Evolutionary conservation across 1,284 basidiomycete genomes (phyloP), one percentile per base, ranked within the genome.

Genomic region (Cryptococcus wingfieldii): DNA sequence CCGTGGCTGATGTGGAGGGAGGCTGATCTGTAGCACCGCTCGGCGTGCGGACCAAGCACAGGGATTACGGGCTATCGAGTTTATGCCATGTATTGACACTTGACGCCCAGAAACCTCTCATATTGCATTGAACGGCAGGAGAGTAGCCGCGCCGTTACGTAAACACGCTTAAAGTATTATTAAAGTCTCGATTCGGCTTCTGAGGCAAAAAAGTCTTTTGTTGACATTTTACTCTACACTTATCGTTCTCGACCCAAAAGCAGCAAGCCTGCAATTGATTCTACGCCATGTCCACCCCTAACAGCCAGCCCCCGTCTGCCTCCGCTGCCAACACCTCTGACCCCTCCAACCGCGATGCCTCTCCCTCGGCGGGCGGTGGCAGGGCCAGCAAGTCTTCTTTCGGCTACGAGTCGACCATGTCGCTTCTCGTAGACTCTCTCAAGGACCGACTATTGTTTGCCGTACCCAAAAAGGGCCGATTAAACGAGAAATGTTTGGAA

Each of bases 381-480:
- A 42, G 54, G 50, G 54, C 62, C 5, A 50, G 54, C 38, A 57
- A 55, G 43, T 61, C 62, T 16, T 54, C 56, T 7, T 78, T 78
- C 52, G 77, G 75, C 8, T 68, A 67, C 46, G 74, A 76, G 53
- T 69, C 66, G 14, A 67, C 71, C 34, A 79, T 79, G 77, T 76
- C 78, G 48, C 64, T 81, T n/a, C 68, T 81, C 25, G 75, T 78
- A 43, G 83, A 83, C 53, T 80, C 80, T 43, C 78, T 87, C 52
- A 78, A 83, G 56, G 86, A 85, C 47, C 84, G 94, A 48, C 72
- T 97, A 56, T 80, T 98, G 37, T 95, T 98, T 69, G 95, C 95
- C 6, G 90, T 98, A 66, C 95, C 95, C 1, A 98, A 98, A 81
- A 98, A 98, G 84, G 95, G 94, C 57, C 83, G 95, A 63, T 81